These are phyloP conservation scores for Themeda triandra DNA, from an alignment of 176 grass and related monocot genomes.

Conservation along the genomic window DNA sequence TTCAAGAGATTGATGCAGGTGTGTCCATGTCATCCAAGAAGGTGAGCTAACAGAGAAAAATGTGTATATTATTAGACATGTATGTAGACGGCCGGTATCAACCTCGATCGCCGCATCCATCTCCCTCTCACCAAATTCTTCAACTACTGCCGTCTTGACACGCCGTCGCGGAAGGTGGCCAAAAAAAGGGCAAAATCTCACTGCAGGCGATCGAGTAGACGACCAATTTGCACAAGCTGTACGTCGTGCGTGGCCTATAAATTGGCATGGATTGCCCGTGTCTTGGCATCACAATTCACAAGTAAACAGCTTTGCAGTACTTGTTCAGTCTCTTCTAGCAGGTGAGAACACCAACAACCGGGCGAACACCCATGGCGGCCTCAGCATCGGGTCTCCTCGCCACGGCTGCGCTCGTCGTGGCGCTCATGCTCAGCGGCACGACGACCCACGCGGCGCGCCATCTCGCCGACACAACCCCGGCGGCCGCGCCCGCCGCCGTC, in stretches of 20 bases:
- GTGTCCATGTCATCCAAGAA: neutral
- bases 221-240: neutral
- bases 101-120: neutral
- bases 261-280: neutral
- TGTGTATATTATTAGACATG: no score
- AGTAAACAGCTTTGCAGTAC: neutral
- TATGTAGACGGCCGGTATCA: neutral
- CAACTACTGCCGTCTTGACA: neutral
- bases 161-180: neutral
- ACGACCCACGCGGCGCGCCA: neutral
- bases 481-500: neutral
- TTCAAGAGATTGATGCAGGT: neutral
- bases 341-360: neutral
- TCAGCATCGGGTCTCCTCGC: neutral
- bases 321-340: neutral
- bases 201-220: neutral
- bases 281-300: neutral
- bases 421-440: neutral
- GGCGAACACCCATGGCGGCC: neutral
- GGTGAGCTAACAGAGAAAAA: slow-evolving; percentile 11
- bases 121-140: neutral
- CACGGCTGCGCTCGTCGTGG: neutral
- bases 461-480: slow-evolving; percentile 27
- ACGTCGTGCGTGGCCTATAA: neutral
- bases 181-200: neutral